Percentiles rank a stretch among this genome's conserved stretches.
Conservation (phyloP, 2,329 filamentous ascomycete genomes). For the Biscogniauxia mediterranea region DNA sequence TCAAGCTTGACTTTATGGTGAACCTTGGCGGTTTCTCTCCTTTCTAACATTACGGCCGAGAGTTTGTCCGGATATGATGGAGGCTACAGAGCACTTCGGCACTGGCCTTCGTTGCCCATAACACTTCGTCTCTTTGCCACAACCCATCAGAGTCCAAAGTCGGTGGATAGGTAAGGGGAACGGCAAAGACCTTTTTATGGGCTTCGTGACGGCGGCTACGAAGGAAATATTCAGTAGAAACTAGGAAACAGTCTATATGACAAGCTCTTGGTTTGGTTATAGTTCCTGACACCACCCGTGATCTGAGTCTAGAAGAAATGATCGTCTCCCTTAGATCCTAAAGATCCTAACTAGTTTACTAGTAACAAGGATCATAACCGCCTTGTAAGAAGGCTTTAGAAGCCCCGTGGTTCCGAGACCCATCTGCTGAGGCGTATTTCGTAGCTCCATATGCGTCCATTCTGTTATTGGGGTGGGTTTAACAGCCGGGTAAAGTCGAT, state of each 20-base stretch:
- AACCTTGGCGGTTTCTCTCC: slow-evolving; percentile 16
- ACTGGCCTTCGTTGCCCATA: slow-evolving; percentile 6
- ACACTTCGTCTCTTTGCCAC: background rate
- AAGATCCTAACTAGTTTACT: background rate
- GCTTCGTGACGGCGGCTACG: background rate
- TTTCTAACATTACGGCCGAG: slow-evolving; percentile 21
- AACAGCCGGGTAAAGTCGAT: slow-evolving; percentile 32
- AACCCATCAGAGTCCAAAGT: background rate
- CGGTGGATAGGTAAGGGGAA: no score
- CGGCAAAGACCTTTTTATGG: background rate
- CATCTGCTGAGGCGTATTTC: slow-evolving; percentile 17
- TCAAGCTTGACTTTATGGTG: slow-evolving; percentile 14
- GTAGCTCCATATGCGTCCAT: slow-evolving; percentile 23
- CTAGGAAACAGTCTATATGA: slow-evolving; percentile 5
- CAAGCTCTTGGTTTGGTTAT: background rate
- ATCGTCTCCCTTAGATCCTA: background rate
- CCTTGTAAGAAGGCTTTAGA: background rate
- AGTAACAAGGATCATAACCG: background rate
- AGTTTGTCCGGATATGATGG: slow-evolving; percentile 25
- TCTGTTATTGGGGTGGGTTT: slow-evolving; percentile 28
- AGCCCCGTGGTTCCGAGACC: slow-evolving; percentile 12
- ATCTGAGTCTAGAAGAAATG: background rate
- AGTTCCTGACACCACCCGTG: background rate
- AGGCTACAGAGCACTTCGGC: slow-evolving; percentile 7
- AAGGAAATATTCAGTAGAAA: background rate